Base-by-base conservation (phyloP, 2,329 filamentous ascomycete species). In the Didymella pinodella region DNA sequence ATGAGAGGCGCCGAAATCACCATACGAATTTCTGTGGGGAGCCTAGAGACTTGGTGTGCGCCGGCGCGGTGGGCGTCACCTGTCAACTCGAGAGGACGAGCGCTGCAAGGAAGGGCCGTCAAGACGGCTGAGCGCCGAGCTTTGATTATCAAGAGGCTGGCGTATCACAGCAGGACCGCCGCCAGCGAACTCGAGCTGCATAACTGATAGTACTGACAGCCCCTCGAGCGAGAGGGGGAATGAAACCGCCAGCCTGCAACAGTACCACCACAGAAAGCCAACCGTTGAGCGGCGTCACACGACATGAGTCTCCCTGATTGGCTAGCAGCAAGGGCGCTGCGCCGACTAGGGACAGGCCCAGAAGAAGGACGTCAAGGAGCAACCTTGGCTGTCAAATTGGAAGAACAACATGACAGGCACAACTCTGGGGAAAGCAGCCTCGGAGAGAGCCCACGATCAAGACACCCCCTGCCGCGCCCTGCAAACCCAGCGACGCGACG, bases 1-100 rank as follows among this genome's bases (percentile, higher is more conserved):
- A 38, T 25, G 36, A 63, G 20, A 20, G 36, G 36, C 36, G 36
- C 36, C n/a, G 36, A 40, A 40, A 40, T 40, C 36, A 62, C 60
- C 48, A 57, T 61, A 67, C 66, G 63, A 65, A 58, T 45, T 53
- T 62, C 56, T 63, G 61, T 65, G 65, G 67, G 61, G 57, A 61
- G 44, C 48, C 61, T 45, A 57, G 51, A 31, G 48, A 22, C 25
- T 54, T 65, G 60, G 60, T 53, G 54, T 29, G 48, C 46, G 48
- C 59, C 45, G 55, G 55, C 51, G 55, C 22, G 40, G 59, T 53
- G 28, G 50, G 43, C 52, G 38, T 47, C 57, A 57, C 49, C 59
- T 66, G 58, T 63, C 54, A 65, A 28, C 26, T 38, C 36, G 45
- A 54, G 26, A 31, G 41, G 44, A 44, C 49, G 45, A 32, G 49